Percentiles rank a stretch among this genome's conserved stretches.
Evolutionary conservation across 306 rosid genomes (phyloP).

Genomic region (Pterocarpus macrocarpus): DNA sequence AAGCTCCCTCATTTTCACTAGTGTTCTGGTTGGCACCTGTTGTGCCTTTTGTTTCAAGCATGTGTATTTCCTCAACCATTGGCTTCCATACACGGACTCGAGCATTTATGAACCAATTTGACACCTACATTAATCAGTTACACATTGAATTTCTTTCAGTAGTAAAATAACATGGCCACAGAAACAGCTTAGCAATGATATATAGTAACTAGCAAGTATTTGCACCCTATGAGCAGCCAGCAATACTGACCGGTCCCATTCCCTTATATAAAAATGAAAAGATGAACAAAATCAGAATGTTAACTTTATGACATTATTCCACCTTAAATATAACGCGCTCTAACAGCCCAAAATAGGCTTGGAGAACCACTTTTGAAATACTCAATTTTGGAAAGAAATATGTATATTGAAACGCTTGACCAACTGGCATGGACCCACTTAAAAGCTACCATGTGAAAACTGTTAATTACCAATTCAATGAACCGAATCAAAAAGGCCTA

Average conservation of each 20-base stretch:
- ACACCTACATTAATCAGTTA: conserved; percentile 63
- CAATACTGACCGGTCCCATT: not conserved
- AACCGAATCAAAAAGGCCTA: conserved; percentile 19
- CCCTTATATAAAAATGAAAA: not conserved
- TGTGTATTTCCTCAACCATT: conserved; percentile 98
- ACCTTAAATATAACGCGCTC: not conserved
- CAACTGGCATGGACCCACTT: not conserved
- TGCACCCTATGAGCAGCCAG: too few species aligned
- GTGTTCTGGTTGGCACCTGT: conserved; percentile 44
- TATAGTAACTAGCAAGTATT: too few species aligned
- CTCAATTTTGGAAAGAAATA: conserved; percentile 6
- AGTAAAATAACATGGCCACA: not conserved
- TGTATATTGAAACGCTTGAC: not conserved
- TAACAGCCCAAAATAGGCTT: not conserved
- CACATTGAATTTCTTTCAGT: not conserved
- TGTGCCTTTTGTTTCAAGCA: conserved; percentile 75
- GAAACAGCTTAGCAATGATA: not conserved
- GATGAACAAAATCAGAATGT: not conserved
- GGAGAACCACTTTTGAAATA: conserved; percentile 8
- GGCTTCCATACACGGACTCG: conserved; percentile 98
- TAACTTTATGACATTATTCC: conserved; percentile 2
- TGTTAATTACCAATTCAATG: conserved; percentile 31
- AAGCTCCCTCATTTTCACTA: conserved; percentile 46
- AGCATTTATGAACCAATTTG: conserved; percentile 94
- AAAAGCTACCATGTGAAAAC: conserved; percentile 5